Evolutionary conservation across 2,329 filamentous ascomycete genomes (phyloP), one percentile per base, ranked within the genome.

Genomic region (Calonectria crousiana): DNA sequence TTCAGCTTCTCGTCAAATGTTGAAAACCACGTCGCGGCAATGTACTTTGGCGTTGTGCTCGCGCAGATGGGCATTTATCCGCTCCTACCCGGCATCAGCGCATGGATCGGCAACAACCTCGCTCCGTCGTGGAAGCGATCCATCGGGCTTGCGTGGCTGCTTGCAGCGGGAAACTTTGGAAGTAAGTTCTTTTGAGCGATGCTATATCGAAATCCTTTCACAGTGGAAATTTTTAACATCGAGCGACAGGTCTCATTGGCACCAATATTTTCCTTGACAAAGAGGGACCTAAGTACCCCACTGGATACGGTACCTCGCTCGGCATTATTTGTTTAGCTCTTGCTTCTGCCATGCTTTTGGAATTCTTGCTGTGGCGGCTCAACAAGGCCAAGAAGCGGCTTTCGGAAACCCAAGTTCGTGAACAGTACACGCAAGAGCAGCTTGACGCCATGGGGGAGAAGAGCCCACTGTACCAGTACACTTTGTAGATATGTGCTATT

Each of bases 231-330:
- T 14, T 34, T 53, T 18, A 64, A 64, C 16, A 11, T 30, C 3
- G n/a, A n/a, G 13, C 30, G 6, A 6, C 16, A 77, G 75, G 74
- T 34, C 66, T 84, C 32, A 77, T 86, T n/a, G 83, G 83, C 52
- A 82, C 79, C 20, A 85, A 86, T 73, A 84, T 87, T 67, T 87
- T 85, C 71, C 74, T 85, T 9, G 77, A 79, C 10, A 78, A 72
- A n/a, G 78, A 85, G 65, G 81, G 77, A 1, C 85, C 86, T 1
- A 74, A 62, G 18, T 87, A 86, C 74, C 80, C 77, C 1, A 83
- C 84, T 0, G 85, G 85, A 1, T 86, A 85, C 62, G 82, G 84
- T 0, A 79, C 83, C 2, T 80, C 83, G 9, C 77, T 86, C 5
- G 83, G 81, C 1, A 75, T 83, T 4, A 71, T 76, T 16, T 76